Base-by-base conservation (phyloP, 1,139 yeast species). In the Sugiyamaella paludigena region DNA sequence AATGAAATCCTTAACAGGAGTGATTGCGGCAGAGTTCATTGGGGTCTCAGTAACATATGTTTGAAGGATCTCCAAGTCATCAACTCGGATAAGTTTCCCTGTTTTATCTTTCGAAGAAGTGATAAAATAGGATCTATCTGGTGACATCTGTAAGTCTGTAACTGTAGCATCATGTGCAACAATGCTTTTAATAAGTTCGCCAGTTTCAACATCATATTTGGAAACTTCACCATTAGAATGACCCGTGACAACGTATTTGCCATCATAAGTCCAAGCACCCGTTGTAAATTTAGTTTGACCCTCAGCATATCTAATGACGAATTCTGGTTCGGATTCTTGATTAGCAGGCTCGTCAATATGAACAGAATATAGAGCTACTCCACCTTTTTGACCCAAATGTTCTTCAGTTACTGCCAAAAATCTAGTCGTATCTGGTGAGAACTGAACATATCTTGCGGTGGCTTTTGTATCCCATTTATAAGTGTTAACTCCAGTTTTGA, bases 101-200 rank as follows among this genome's bases (percentile, higher is more conserved):
- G 84, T 77, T 73, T 89, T 87, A 74, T 92, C 99, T 72, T 92
- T 88, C 48, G 97, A 88, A 3, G 97, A 76, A 16, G 97, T 89
- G 66, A 94, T 80, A 69, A 92, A 87, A 70, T 92, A 94, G 16
- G 96, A 82, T 65, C 74, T 78, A 71, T 92, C 98, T 58, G 81
- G 82, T 12, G 95, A 81, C 68, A 89, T 85, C 72, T 92, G 99
- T 64, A 92, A 73, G 70, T 92, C 99, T 41, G 95, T 87, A 62
- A 92, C 74, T 43, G 59, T 51, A 61, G 80, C 83, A 60, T 86
- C 92, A 70, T 92, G 98, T 28, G 84, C 83, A 61, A 77, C 77
- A 19, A 75, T 75, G 9, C 81, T 71, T 38, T 71, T 73, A 42
- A 87, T 64, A 54, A 81, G 76, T 65, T 86, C 85, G 49, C 96